A percentile compares a stretch with the other conserved stretches of the same genome.
Evolutionary conservation across 2,329 filamentous ascomycete genomes (phyloP).

Genomic region (Thelonectria olida): DNA sequence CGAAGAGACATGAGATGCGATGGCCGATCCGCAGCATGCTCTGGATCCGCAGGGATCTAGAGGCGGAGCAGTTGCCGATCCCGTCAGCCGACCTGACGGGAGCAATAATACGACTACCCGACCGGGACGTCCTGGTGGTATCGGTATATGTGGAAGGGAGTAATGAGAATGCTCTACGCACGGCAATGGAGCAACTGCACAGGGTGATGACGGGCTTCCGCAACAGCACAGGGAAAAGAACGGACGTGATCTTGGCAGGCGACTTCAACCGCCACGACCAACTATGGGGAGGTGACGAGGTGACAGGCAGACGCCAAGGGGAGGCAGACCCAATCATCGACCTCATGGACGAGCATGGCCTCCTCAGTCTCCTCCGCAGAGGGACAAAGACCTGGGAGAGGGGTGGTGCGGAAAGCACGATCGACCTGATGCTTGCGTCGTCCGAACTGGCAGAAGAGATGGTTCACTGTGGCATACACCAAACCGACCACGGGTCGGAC

Average conservation of each 20-base stretch:
- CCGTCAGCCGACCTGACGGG: no score
- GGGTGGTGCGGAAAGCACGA: slow-evolving; percentile 30
- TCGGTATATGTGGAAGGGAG: slow-evolving; percentile 7
- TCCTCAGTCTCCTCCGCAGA: slow-evolving; percentile 45
- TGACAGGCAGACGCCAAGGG: slow-evolving; percentile 40
- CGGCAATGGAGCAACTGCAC: neutral
- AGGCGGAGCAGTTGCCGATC: no score
- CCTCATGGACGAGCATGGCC: slow-evolving; percentile 44
- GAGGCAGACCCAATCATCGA: slow-evolving; percentile 48
- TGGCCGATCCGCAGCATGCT: no score
- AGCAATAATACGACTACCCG: neutral
- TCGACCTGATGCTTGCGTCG: slow-evolving; percentile 38
- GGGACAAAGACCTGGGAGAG: slow-evolving; percentile 47
- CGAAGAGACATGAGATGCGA: no score
- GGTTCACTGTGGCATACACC: slow-evolving; percentile 23
- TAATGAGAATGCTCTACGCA: neutral
- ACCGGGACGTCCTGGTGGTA: slow-evolving; percentile 2
- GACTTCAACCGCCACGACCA: slow-evolving; percentile 32
- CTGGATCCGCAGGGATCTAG: no score
- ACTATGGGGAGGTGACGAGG: slow-evolving; percentile 32
- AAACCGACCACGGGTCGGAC: slow-evolving; percentile 41
- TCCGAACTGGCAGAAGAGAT: slow-evolving; percentile 30
- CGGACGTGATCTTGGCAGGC: slow-evolving; percentile 19
- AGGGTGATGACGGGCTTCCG: neutral
- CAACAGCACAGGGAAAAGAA: neutral